Evolutionary conservation across 1,139 yeast species (phyloP).

Genomic region (Geotrichum reessii): DNA sequence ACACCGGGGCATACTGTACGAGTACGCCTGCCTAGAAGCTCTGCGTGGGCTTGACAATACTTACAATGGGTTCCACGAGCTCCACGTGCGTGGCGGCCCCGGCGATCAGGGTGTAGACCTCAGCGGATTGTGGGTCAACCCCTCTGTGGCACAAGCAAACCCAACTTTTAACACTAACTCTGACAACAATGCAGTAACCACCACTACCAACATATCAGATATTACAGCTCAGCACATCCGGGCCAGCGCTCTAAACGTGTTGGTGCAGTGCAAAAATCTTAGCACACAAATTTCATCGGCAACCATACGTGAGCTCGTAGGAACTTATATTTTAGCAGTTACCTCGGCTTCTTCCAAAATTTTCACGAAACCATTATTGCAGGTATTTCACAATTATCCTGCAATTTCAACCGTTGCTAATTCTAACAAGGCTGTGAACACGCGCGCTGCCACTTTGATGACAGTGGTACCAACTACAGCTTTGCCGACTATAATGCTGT

Average conservation of each 20-base stretch:
- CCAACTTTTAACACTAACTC: neutral
- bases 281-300: neutral
- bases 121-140: neutral
- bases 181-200: neutral
- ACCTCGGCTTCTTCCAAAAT: neutral
- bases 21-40: neutral
- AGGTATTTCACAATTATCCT: no score
- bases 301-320: neutral
- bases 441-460: neutral
- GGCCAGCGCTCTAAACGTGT: neutral
- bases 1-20: neutral
- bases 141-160: neutral
- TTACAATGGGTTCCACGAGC: neutral
- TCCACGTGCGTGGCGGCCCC: neutral
- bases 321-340: neutral
- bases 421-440: neutral
- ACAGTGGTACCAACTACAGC: neutral
- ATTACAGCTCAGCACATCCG: neutral
- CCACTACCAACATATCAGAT: neutral
- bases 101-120: neutral
- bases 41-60: neutral
- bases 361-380: no score
- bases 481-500: neutral
- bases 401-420: no score
- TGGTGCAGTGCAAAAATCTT: neutral